Conservation (phyloP, 2,329 filamentous ascomycete genomes). For the Teratosphaeria epicoccoides region DNA sequence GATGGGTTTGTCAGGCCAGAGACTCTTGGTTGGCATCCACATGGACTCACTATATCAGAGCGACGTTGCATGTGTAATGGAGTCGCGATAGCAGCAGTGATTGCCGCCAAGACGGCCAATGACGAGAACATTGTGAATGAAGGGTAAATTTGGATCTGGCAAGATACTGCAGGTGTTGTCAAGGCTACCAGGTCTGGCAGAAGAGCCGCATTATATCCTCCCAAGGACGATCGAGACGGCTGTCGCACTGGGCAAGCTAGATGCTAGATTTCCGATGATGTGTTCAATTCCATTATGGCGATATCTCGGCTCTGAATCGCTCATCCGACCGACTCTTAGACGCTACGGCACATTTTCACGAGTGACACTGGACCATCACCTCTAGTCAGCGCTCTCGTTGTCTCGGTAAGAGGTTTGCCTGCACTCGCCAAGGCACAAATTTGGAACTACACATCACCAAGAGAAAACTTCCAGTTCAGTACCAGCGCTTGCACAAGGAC, state of each 20-base stretch:
- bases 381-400: neutral
- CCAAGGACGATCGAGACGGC: neutral
- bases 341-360: neutral
- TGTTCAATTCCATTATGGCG: neutral
- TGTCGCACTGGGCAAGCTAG: neutral
- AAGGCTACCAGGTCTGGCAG: neutral
- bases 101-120: neutral
- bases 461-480: neutral
- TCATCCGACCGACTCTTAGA: too few species aligned
- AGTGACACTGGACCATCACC: neutral
- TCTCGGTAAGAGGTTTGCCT: neutral
- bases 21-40: neutral
- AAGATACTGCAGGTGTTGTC: neutral
- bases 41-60: neutral
- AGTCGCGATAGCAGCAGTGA: neutral
- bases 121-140: neutral
- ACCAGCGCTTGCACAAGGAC: neutral
- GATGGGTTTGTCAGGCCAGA: neutral
- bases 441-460: neutral
- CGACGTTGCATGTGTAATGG: neutral
- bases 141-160: neutral
- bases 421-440: neutral
- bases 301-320: too few species aligned
- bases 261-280: neutral
- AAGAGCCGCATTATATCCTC: neutral